Conservation (phyloP, 805 yeast genomes). For the Lipomyces spencermartinsiae region DNA sequence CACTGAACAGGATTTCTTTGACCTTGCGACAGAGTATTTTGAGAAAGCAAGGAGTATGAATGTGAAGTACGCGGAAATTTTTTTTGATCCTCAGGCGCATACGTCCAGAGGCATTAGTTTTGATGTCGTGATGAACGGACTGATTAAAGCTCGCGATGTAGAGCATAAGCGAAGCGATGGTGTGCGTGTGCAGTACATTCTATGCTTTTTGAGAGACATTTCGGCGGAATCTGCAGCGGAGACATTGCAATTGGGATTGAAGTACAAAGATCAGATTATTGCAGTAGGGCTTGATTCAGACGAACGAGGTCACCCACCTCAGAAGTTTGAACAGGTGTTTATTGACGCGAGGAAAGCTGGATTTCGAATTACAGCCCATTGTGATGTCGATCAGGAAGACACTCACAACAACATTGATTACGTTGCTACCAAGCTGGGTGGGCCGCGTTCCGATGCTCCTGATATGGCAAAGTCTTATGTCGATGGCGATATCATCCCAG, state of each 20-base stretch:
- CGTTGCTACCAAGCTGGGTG: conserved; percentile 31
- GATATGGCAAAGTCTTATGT: not conserved
- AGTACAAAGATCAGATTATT: conserved; percentile 56
- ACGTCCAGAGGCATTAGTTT: conserved; percentile 67
- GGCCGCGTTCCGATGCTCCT: conserved; percentile 17
- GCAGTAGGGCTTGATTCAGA: conserved; percentile 83
- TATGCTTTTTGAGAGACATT: conserved; percentile 28
- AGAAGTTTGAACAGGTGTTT: conserved; percentile 68
- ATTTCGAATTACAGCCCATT: conserved; percentile 24
- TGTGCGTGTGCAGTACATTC: conserved; percentile 19
- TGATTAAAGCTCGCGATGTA: conserved; percentile 12
- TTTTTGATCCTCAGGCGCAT: conserved; percentile 87
- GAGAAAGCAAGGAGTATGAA: conserved; percentile 41
- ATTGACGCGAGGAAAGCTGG: conserved; percentile 46
- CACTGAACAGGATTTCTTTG: conserved; percentile 71
- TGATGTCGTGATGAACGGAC: conserved; percentile 66
- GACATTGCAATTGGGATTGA: conserved; percentile 14
- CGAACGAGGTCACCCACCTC: conserved; percentile 81
- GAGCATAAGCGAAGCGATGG: conserved; percentile 11
- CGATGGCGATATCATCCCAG: conserved; percentile 12
- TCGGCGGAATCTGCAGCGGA: conserved; percentile 21
- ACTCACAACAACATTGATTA: conserved; percentile 15
- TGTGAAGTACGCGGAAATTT: conserved; percentile 69
- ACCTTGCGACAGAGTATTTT: conserved; percentile 60
- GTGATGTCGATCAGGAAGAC: conserved; percentile 29